Conservation (phyloP, 176 grass and related monocot genomes). For the maize (Zea mays) region Zm-B73-REFERENCE-NAM-5.0 NC_050096.1:273600001-273600500, state of each 20-base stretch:
- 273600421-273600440: neutral
- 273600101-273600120: neutral
- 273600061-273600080: neutral
- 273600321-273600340: slow-evolving; percentile 87
- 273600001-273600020: neutral
- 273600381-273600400: slow-evolving; percentile 9
- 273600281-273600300: neutral
- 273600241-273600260: neutral
- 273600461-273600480: neutral
- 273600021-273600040: neutral
- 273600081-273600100: neutral
- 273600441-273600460: neutral
- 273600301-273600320: slow-evolving; percentile 92
- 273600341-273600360: slow-evolving; percentile 73
- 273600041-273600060: neutral
- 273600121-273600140: slow-evolving; percentile 69
- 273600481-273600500: neutral
- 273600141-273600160: slow-evolving; percentile 92
- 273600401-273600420: neutral
- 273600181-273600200: slow-evolving; percentile 99
- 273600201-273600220: slow-evolving; percentile 54
- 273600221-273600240: neutral
- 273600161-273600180: slow-evolving; percentile 90
- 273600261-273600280: neutral
- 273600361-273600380: slow-evolving; percentile 91